Evolutionary conservation across 495 filamentous ascomycete species (phyloP).

Genomic region (Thozetella sp.): DNA sequence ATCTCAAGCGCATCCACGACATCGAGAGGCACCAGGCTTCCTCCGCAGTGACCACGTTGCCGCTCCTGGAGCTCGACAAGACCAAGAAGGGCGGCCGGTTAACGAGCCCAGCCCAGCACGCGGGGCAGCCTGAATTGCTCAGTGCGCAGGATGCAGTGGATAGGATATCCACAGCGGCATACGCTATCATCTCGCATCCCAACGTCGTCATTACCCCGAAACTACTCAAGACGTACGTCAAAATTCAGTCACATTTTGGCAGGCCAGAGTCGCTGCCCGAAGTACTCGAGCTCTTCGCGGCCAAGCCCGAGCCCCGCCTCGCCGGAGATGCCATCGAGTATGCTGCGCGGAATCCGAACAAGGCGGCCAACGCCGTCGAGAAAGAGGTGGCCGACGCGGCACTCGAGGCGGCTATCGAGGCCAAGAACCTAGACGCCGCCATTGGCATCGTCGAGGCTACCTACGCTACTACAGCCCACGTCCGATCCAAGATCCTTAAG

Average conservation of each 20-base stretch:
- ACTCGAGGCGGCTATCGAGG: slow-evolving; percentile 73
- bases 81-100: slow-evolving; percentile 9
- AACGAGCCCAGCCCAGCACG: slow-evolving; percentile 6
- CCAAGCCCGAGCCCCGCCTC: slow-evolving; percentile 74
- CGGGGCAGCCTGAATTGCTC: not conserved
- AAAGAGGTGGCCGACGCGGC: slow-evolving; percentile 65
- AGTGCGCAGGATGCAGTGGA: slow-evolving; percentile 30
- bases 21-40: slow-evolving; percentile 8
- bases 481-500: slow-evolving; percentile 60
- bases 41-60: slow-evolving; percentile 16
- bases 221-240: slow-evolving; percentile 69
- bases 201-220: slow-evolving; percentile 79
- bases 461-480: slow-evolving; percentile 73
- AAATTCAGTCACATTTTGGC: slow-evolving; percentile 69
- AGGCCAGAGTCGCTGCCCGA: slow-evolving; percentile 74
- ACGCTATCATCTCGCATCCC: slow-evolving; percentile 70
- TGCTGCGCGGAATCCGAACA: slow-evolving; percentile 64
- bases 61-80: slow-evolving; percentile 27
- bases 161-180: slow-evolving; percentile 54
- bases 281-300: slow-evolving; percentile 79
- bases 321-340: slow-evolving; percentile 60
- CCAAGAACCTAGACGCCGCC: slow-evolving; percentile 73
- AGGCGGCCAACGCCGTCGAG: slow-evolving; percentile 71
- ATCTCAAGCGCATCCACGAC: slow-evolving; percentile 13
- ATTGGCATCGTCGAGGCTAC: slow-evolving; percentile 80